Evolutionary conservation across 805 yeast species (phyloP), one percentile per base, ranked within the genome.

Genomic region (Lachancea dasiensis): DNA sequence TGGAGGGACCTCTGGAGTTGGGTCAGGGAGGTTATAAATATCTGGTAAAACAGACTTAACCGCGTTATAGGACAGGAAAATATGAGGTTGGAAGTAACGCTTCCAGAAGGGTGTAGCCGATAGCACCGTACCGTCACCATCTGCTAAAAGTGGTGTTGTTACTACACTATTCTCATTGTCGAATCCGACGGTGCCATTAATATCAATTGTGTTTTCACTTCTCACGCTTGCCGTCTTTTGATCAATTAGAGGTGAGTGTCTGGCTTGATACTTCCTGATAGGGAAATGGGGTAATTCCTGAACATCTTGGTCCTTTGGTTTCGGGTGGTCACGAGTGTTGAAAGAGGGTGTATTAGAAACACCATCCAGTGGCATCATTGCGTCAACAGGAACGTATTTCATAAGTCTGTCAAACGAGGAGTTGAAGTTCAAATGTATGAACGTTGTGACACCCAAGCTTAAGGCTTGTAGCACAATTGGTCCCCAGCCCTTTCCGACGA

Each of bases 401-500:
- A 81, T 53, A 55, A 87, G 66, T 9, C 72, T 68, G 40, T 72
- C 80, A 55, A 86, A 85, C 0, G 96, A 86, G 6, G 54, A 44
- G 45, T 70, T 75, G 55, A 90, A 60, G 45, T 76, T 72, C 21
- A 75, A 13, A 52, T 90, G 96, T 41, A 75, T 69, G 54, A 85
- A 80, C 3, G 73, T 72, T 0, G 97, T 86, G 47, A 71, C 60
- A 6, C 71, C 73, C 10, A 86, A 51, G 28, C 81, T 68, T 36
- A 89, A 68, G 1, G 77, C 79, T 58, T 83, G 85, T 38, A 90
- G 63, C 3, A 80, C 84, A 46, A 87, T 71, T 25, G 96, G 95
- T 31, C 96, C 97, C 96, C 96, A 90, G 28, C 94, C 82, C 68
- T 86, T 86, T 44, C 94, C 87, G 39, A 90, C 94, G 13, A 77